phyloP scores from a whole-genome alignment of 1,284 basidiomycete genomes.

The Vanrija sp. region DNA sequence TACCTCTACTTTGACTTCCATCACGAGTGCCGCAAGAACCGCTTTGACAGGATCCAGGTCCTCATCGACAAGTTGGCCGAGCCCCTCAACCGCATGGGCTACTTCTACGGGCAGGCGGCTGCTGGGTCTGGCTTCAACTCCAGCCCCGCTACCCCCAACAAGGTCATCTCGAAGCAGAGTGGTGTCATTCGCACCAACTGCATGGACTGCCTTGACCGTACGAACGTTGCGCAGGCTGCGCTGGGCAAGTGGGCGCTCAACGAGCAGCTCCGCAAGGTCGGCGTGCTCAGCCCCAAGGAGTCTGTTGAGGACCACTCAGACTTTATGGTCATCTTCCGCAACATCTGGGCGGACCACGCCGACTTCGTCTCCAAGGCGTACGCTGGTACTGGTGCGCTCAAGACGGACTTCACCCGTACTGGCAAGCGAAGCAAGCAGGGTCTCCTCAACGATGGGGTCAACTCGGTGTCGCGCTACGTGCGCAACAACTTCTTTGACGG shows the following conservation, averaged over 20 bases:
- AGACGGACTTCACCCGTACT: conserved; percentile 94
- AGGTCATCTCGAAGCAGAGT: conserved; percentile 35
- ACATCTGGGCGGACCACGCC: conserved; percentile 98
- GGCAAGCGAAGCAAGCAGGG: conserved; percentile 82
- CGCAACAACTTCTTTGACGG: conserved; percentile 99
- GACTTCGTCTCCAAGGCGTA: conserved; percentile 89
- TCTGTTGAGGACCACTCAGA: conserved; percentile 71
- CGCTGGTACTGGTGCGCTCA: conserved; percentile 90
- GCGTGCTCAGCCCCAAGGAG: conserved; percentile 66
- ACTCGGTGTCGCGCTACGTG: conserved; percentile 80
- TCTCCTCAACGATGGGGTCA: conserved; percentile 77
- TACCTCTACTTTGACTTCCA: conserved; percentile 99
- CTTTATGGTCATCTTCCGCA: conserved; percentile 78
- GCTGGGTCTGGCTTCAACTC: conserved; percentile 13
- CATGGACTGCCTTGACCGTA: conserved; percentile 95
- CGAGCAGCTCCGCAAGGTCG: conserved; percentile 68
- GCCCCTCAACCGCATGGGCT: conserved; percentile 71
- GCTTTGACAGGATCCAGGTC: conserved; percentile 85
- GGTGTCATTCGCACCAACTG: conserved; percentile 54
- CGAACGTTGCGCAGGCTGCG: conserved; percentile 91
- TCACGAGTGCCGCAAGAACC: conserved; percentile 89
- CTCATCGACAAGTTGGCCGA: conserved; percentile 74
- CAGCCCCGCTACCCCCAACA: conserved; percentile 12
- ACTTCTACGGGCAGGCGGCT: conserved; percentile 30
- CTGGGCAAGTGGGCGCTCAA: conserved; percentile 80